These are phyloP conservation scores for Millerago galiae DNA, from an alignment of 805 yeast genomes.

Conservation along the genomic window DNA sequence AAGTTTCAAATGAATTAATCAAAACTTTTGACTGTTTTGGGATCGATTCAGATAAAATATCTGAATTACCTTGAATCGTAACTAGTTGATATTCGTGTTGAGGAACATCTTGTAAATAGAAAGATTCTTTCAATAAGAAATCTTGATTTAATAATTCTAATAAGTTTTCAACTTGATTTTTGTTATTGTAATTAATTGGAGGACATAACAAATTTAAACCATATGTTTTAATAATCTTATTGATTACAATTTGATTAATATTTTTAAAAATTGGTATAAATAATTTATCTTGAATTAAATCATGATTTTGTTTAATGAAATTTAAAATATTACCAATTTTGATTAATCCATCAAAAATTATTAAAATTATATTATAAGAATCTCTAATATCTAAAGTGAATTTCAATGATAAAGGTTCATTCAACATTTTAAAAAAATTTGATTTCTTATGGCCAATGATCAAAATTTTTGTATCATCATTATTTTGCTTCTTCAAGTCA, in stretches of 20 bases:
- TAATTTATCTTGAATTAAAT: slow-evolving; percentile 7
- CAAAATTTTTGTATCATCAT: slow-evolving; percentile 13
- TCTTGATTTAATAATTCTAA: slow-evolving; percentile 18
- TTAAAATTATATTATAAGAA: slow-evolving; percentile 14
- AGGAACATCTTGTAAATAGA: not conserved
- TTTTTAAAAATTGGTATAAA: slow-evolving; percentile 23
- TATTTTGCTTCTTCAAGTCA: not conserved
- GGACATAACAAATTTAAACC: slow-evolving; percentile 18
- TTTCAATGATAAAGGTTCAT: slow-evolving; percentile 7
- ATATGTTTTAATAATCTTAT: slow-evolving; percentile 15
- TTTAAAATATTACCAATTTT: slow-evolving; percentile 25
- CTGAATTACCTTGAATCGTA: slow-evolving; percentile 3
- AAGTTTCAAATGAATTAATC: not conserved
- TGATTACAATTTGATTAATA: slow-evolving; percentile 16
- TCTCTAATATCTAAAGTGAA: slow-evolving; percentile 18
- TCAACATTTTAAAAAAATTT: slow-evolving; percentile 15
- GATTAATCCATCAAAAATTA: slow-evolving; percentile 23
- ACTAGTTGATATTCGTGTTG: slow-evolving; percentile 6
- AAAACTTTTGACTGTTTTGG: not conserved
- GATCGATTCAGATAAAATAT: slow-evolving; percentile 4
- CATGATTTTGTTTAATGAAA: slow-evolving; percentile 16
- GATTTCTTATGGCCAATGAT: slow-evolving; percentile 22
- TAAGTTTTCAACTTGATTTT: slow-evolving; percentile 14
- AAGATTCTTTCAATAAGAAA: slow-evolving; percentile 8
- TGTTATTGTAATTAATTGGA: slow-evolving; percentile 20